Base-by-base conservation (phyloP, 2,329 filamentous ascomycete genomes). In the Sporothrix humicola region DNA sequence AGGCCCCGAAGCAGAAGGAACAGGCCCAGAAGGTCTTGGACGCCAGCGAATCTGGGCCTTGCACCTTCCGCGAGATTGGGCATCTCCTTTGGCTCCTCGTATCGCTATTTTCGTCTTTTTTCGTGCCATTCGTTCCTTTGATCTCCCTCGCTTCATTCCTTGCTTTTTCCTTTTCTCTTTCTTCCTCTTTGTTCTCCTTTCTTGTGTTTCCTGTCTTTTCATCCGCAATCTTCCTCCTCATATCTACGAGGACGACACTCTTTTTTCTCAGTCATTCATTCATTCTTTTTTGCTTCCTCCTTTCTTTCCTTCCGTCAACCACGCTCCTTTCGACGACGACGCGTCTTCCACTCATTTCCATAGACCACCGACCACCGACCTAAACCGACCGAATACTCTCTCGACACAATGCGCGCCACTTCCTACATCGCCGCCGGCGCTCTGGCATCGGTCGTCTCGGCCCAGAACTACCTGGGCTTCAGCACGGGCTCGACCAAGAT, bases 401-500 rank as follows among this genome's bases (percentile, higher is more conserved):
- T 37, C 80, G 23, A 26, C 23, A 81, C 46, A 72, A 87, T 87
- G 85, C 84, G 81, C 81, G 76, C 82, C 76, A 80, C 82, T 48
- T 75, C 81, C 54, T 78, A 81, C 59, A 68, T 85, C 69, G 81
- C 81, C 73, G 81, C 82, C 75, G 78, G 80, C 78, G 80, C 80
- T 70, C 80, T 86, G 77, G 83, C 82, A 74, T 77, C 82, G 44
- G 82, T 78, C 69, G 81, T 83, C 61, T 82, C 81, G 52, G 79
- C 79, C 74, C 78, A 83, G 77, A 86, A 85, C 83, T 87, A 85
- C 79, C 83, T 87, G 42, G 85, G 85, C 76, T 87, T 87, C 84
- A 87, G 87, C 84, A 86, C 85, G 0, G 85, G 85, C 74, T 79
- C 83, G 69, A 86, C 83, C 54, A 79, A 82, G 66, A 79, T 82